Evolutionary conservation across 768 basidiomycete genomes (phyloP).

Genomic region (Pleurotus eryngii): DNA sequence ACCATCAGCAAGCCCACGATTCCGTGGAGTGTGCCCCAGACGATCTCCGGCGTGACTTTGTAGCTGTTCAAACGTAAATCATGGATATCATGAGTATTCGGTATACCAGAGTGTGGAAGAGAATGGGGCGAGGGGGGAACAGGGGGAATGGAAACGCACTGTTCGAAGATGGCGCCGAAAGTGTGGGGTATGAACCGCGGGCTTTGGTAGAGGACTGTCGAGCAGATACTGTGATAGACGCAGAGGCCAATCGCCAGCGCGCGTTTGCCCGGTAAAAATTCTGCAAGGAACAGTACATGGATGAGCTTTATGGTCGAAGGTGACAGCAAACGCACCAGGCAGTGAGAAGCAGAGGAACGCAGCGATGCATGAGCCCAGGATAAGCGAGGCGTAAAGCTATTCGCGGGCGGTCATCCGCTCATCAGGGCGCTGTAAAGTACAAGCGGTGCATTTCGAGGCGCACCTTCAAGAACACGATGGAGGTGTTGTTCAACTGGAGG

Average conservation of each 20-base stretch:
- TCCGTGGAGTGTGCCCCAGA: conserved; percentile 76
- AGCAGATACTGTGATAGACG: conserved; percentile 70
- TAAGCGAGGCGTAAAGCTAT: conserved; percentile 68
- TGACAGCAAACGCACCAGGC: conserved; percentile 52
- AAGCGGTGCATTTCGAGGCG: conserved; percentile 10
- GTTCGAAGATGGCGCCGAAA: conserved; percentile 58
- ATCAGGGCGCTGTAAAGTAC: background rate
- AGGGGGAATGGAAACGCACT: conserved; percentile 39
- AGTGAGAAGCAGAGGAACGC: conserved; percentile 64
- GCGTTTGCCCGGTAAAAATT: conserved; percentile 83
- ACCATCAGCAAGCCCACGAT: conserved; percentile 68
- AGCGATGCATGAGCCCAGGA: conserved; percentile 57
- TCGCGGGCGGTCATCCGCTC: too few relatives aligned
- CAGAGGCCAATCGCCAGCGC: conserved; percentile 75
- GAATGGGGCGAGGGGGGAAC: too few relatives aligned
- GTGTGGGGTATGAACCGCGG: conserved; percentile 78
- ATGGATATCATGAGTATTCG: background rate
- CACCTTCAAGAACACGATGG: conserved; percentile 73
- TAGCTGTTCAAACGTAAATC: conserved; percentile 31
- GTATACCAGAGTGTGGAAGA: background rate
- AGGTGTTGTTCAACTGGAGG: conserved; percentile 79
- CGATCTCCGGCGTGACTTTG: conserved; percentile 65
- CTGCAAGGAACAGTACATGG: conserved; percentile 30
- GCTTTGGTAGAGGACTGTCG: conserved; percentile 71
- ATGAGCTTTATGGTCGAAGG: background rate